These are phyloP conservation scores for Physcomitrellopsis africana DNA, from an alignment of 225 moss, liverwort and hornwort genomes.

Conservation along the genomic window DNA sequence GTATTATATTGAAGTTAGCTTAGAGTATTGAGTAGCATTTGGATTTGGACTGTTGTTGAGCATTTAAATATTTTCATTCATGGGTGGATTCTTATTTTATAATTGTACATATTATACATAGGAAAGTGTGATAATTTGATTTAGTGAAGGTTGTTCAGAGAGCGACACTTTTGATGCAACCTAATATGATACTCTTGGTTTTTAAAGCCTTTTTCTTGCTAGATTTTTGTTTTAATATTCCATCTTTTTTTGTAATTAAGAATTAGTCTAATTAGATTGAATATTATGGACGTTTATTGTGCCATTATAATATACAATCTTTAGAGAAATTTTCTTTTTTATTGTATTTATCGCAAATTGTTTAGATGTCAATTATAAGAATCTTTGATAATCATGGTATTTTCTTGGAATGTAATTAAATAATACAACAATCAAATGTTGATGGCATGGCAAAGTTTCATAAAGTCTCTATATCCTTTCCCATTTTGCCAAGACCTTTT, in stretches of 20 bases:
- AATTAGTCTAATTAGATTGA: slow-evolving; percentile 16
- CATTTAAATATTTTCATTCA: slow-evolving; percentile 13
- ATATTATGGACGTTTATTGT: slow-evolving; percentile 18
- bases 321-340: slow-evolving; percentile 2
- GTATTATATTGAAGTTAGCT: no score
- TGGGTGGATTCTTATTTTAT: slow-evolving; percentile 12
- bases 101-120: not conserved
- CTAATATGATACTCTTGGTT: slow-evolving; percentile 18
- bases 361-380: no score
- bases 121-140: not conserved
- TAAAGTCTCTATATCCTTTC: slow-evolving; percentile 93
- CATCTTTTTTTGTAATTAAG: slow-evolving; percentile 21
- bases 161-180: slow-evolving; percentile 16
- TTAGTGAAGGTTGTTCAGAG: slow-evolving; percentile 17
- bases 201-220: not conserved
- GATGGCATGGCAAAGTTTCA: no score
- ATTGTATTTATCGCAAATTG: slow-evolving; percentile 15
- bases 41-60: slow-evolving; percentile 5
- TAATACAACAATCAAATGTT: slow-evolving; percentile 84
- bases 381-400: slow-evolving; percentile 15
- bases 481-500: no score
- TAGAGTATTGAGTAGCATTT: slow-evolving; percentile 14
- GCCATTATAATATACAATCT: slow-evolving; percentile 9
- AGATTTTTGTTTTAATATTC: not conserved
- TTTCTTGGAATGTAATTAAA: slow-evolving; percentile 42